Evolutionary conservation across 768 basidiomycete species (phyloP), one percentile per base, ranked within the genome.

Genomic region (Phanerochaete sordida): DNA sequence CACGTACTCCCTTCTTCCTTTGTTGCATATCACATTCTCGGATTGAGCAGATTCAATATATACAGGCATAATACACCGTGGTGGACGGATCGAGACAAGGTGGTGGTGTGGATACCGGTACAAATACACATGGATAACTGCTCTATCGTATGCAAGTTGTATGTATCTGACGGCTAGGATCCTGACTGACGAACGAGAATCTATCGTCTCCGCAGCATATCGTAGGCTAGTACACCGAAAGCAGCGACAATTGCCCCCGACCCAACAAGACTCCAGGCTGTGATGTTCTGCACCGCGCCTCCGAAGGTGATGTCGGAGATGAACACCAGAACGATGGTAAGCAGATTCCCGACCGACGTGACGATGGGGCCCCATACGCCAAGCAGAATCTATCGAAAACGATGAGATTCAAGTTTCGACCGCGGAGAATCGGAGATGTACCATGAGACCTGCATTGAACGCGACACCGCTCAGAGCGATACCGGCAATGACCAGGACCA

Each of bases 281-380:
- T 92, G 59, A 94, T 69, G 1, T 81, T 77, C 37, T 84, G 80
- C 39, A 81, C 70, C 2, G 82, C 85, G 54, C 80, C 79, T 23
- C 91, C 86, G 62, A 94, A 88, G 19, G 87, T 64, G 8, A 88
- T 78, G 73, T 98, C 95, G 44, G 89, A 84, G 16, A 92, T 66
- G 49, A 94, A 83, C 15, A 94, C 91, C 51, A 97, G 80, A 37
- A 96, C 91, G 64, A 96, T 95, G 5, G 95, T 95, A n/a, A 96
- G 80, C n/a, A 98, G 81, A 72, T 84, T 93, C 47, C 93, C 94
- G 31, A 97, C 94, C 1, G 91, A 93, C 9, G 87, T 85, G 45
- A 93, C 83, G 44, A 95, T 85, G 6, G 93, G 93, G 3, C 93
- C 93, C 91, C 91, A 95, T 27, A 91, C 73, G 27, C 90, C 90